Conservation (phyloP, 495 filamentous ascomycete species). For the Apiosordaria backusii region DNA sequence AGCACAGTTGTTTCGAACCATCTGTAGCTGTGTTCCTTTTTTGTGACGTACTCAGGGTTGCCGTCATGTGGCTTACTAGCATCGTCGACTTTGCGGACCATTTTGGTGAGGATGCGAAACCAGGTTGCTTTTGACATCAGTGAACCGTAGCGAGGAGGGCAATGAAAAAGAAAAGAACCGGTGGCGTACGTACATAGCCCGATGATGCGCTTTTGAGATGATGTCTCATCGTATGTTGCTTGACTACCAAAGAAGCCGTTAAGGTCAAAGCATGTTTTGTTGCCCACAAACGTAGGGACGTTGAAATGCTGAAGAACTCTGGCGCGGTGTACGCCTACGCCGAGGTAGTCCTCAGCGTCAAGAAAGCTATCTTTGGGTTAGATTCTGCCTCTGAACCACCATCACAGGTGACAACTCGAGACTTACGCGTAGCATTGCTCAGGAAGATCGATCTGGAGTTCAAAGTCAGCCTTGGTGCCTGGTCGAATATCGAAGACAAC, state of each 20-base stretch:
- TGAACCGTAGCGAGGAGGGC: neutral
- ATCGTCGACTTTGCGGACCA: conserved; percentile 19
- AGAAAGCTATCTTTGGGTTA: conserved; percentile 18
- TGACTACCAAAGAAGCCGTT: conserved; percentile 27
- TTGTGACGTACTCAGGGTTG: conserved; percentile 17
- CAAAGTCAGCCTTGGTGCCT: too few species aligned
- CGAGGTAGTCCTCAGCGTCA: conserved; percentile 13
- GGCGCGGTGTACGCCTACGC: conserved; percentile 10
- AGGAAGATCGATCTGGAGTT: conserved; percentile 13
- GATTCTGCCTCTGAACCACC: neutral
- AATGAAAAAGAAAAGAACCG: neutral
- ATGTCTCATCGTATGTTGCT: conserved; percentile 10
- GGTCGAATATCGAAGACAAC: too few species aligned
- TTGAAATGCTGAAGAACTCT: conserved; percentile 20
- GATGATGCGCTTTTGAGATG: conserved; percentile 1
- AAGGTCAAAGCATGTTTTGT: conserved; percentile 25
- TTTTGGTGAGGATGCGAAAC: conserved; percentile 24
- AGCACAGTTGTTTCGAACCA: conserved; percentile 30
- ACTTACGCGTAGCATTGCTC: conserved; percentile 23
- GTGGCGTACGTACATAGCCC: conserved; percentile 16
- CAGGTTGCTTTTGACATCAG: conserved; percentile 17
- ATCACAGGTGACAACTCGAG: too few species aligned
- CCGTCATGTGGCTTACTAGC: conserved; percentile 11
- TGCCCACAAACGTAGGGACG: conserved; percentile 24
- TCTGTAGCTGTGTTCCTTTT: conserved; percentile 13